These are phyloP conservation scores for Backusella circina DNA, from an alignment of 192 early-diverging fungal species.

Conservation along the genomic window DNA sequence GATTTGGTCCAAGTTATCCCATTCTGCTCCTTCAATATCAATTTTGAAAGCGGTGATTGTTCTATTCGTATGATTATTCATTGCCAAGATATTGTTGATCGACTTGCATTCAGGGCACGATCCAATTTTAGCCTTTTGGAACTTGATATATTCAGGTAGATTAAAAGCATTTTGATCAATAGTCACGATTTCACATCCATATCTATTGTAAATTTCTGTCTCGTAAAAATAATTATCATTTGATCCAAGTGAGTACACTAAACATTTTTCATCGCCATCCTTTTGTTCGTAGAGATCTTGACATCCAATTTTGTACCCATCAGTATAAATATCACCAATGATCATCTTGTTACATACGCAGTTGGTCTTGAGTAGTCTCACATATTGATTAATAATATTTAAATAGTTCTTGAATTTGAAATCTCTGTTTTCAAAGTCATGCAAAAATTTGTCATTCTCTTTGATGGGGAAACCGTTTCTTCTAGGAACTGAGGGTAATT, in stretches of 20 bases:
- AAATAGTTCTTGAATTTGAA: background rate
- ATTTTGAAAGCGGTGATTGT: background rate
- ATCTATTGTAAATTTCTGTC: background rate
- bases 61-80: background rate
- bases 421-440: background rate
- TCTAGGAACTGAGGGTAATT: background rate
- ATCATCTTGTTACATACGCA: background rate
- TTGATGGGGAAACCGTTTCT: background rate
- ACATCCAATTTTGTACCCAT: constrained; percentile 4
- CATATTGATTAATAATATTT: background rate
- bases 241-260: background rate
- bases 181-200: background rate
- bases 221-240: background rate
- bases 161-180: background rate
- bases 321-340: background rate
- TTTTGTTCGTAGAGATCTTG: background rate
- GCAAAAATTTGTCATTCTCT: background rate
- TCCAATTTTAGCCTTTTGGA: background rate
- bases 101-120: background rate
- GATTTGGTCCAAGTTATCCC: background rate
- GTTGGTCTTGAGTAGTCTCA: background rate
- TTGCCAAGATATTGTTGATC: background rate
- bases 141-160: background rate
- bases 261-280: background rate
- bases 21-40: constrained; percentile 2